These are phyloP conservation scores for Nitzschia sp. DNA, from an alignment of 108 stramenopile species.

Conservation along the genomic window DNA sequence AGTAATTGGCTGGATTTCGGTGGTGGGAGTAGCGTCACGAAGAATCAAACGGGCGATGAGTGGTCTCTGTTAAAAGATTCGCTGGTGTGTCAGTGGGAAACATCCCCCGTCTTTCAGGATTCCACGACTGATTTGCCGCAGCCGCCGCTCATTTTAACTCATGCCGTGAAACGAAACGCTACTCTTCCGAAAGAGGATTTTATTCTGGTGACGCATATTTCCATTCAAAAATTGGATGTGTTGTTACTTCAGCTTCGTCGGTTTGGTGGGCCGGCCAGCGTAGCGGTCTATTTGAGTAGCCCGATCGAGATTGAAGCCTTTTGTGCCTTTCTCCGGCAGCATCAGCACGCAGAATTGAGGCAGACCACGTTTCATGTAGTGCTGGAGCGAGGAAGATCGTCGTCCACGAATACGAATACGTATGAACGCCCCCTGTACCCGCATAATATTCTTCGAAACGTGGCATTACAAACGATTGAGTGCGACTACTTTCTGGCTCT, in stretches of 20 bases:
- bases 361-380: slow-evolving; percentile 1
- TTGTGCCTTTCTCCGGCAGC: background rate
- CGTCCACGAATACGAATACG: background rate
- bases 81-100: background rate
- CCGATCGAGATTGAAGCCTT: background rate
- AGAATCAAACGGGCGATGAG: slow-evolving; percentile 3
- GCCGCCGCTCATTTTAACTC: background rate
- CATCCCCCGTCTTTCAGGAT: background rate
- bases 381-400: background rate
- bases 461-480: slow-evolving; percentile 23
- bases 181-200: slow-evolving; percentile 2
- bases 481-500: slow-evolving; percentile 28
- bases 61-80: background rate
- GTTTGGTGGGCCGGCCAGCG: slow-evolving; percentile 5
- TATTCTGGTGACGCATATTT: slow-evolving; percentile 3
- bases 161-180: background rate
- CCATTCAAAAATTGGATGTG: background rate
- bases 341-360: background rate
- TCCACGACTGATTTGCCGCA: background rate
- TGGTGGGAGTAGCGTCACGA: too few relatives aligned
- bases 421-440: slow-evolving; percentile 4
- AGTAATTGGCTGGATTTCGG: too few relatives aligned
- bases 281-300: slow-evolving; percentile 11
- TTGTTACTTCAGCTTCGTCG: background rate
- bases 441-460: slow-evolving; percentile 31